Percentiles rank a stretch among this genome's conserved stretches.
These are phyloP conservation scores for Medicago truncatula DNA, from an alignment of 306 rosid genomes.

Conservation along the genomic window MtrunA17r5.0-ANR NC_053044.1:22273001-22273500, in stretches of 20 bases:
- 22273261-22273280: neutral
- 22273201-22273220: too few species aligned
- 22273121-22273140: too few species aligned
- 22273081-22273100: too few species aligned
- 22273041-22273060: neutral
- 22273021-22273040: neutral
- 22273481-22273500: neutral
- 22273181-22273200: too few species aligned
- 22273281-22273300: neutral
- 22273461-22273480: neutral
- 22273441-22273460: neutral
- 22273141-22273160: too few species aligned
- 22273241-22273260: neutral
- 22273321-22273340: constrained; percentile 3
- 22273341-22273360: neutral
- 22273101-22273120: too few species aligned
- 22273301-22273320: neutral
- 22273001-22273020: neutral
- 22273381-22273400: neutral
- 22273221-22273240: too few species aligned
- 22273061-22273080: neutral
- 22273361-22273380: neutral
- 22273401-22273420: neutral
- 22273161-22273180: too few species aligned
- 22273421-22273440: neutral